Evolutionary conservation across 805 yeast genomes (phyloP).

Genomic region (Sugiyamaella valdiviana): DNA sequence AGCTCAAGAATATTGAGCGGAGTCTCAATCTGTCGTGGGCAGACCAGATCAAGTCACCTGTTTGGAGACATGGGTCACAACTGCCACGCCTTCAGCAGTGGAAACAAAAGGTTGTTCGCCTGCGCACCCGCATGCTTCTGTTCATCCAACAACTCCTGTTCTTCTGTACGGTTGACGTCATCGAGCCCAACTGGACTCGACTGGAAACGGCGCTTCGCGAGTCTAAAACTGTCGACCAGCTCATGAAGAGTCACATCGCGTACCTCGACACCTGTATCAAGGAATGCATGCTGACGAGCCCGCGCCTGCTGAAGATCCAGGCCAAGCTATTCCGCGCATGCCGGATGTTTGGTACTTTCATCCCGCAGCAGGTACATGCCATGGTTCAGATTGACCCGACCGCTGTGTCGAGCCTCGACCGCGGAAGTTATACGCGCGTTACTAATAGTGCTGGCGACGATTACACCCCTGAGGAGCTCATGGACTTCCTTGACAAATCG

Average conservation of each 20-base stretch:
- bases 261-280: constrained; percentile 58
- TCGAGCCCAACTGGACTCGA: constrained; percentile 47
- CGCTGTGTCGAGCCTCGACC: constrained; percentile 10
- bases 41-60: constrained; percentile 55
- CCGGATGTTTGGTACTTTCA: constrained; percentile 25
- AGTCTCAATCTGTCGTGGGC: constrained; percentile 63
- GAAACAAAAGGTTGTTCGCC: constrained; percentile 32
- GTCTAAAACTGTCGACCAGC: constrained; percentile 37
- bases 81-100: constrained; percentile 41
- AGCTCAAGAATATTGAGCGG: constrained; percentile 56
- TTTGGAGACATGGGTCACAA: constrained; percentile 57
- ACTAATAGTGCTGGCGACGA: constrained; percentile 19
- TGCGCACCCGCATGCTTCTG: constrained; percentile 45
- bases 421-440: constrained; percentile 13
- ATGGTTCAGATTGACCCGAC: constrained; percentile 27
- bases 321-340: constrained; percentile 39
- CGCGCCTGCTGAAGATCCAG: constrained; percentile 41
- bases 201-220: constrained; percentile 31
- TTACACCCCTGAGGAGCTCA: constrained; percentile 21
- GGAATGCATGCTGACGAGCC: constrained; percentile 61
- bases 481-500: constrained; percentile 25
- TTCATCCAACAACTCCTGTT: constrained; percentile 50
- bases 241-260: constrained; percentile 44
- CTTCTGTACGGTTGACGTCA: constrained; percentile 53
- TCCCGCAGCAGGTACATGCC: constrained; percentile 18